Evolutionary conservation across 306 rosid species (phyloP).

Genomic region (Sechiopsis laciniata): DNA sequence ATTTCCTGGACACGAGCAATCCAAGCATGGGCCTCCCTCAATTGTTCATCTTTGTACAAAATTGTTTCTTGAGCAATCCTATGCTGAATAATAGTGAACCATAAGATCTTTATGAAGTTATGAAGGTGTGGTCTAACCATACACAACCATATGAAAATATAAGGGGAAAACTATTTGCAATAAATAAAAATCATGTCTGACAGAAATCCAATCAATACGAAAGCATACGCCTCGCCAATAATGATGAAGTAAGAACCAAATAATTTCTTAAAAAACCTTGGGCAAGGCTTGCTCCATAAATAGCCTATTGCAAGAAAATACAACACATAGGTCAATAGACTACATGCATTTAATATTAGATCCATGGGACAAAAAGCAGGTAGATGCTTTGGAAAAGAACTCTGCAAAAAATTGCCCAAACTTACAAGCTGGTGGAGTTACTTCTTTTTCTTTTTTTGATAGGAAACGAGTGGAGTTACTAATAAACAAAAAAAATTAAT

Average conservation of each 20-base stretch:
- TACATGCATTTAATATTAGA: background rate
- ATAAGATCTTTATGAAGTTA: slow-evolving; percentile 21
- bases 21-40: slow-evolving; percentile 97
- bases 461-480: too few species aligned
- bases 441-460: too few species aligned
- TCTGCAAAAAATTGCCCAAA: background rate
- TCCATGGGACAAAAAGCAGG: background rate
- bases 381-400: background rate
- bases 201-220: background rate
- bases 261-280: background rate
- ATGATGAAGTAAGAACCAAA: background rate
- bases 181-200: background rate
- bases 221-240: background rate
- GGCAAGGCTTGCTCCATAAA: background rate
- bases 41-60: slow-evolving; percentile 77
- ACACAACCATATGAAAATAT: background rate
- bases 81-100: slow-evolving; percentile 51
- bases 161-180: background rate
- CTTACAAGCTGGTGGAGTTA: background rate
- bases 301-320: background rate
- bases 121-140: background rate
- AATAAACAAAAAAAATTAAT: background rate
- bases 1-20: slow-evolving; percentile 82
- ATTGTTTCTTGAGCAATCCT: slow-evolving; percentile 83
- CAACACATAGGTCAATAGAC: background rate